Evolutionary conservation across 495 filamentous ascomycete genomes (phyloP), one percentile per base, ranked within the genome.

Genomic region (Neurospora sp.): DNA sequence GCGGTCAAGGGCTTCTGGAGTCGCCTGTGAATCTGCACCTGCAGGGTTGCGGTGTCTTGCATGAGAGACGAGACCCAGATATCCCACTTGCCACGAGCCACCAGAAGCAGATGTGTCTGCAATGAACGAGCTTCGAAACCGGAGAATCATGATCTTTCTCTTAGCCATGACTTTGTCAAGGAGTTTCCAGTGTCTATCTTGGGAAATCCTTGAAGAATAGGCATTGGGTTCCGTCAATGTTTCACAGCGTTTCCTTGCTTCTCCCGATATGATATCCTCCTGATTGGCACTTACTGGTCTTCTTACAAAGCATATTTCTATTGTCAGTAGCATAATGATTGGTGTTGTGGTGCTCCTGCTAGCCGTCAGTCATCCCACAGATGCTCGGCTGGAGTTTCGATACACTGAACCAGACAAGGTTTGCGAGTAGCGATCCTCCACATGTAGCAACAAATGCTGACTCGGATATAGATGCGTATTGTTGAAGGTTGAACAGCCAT

Each of bases 211-310:
- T 72, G 59, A 66, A 62, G 17, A 31, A 34, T 34, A 36, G 24
- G 54, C 54, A 28, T 34, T 66, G 71, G 59, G 36, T 34, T 69
- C 36, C 31, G 59, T 17, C 28, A 17, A 72, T 21, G 71, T 72
- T 38, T 70, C 71, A 72, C 71, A 72, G 71, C 71, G 59, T 72
- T 39, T 72, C 39, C 71, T 39, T 72, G 48, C 37, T 69, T 72
- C 17, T 72, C 7, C 59, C 45, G n/a, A 31, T 11, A 72, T 37
- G 4, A 15, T n/a, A 59, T 69, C 37, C n/a, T 37, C 37, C 34
- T 72, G 48, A 72, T 72, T 69, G 71, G 71, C 37, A 72, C 37
- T 48, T 69, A 15, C 9, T 36, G 21, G 21, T 28, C 36, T 21
- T 43, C 17, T 66, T 40, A 45, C 19, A 70, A 17, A 19, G 54